Evolutionary conservation across 1,284 basidiomycete species (phyloP), one percentile per base, ranked within the genome.

Genomic region (Puccinia novopanici): DNA sequence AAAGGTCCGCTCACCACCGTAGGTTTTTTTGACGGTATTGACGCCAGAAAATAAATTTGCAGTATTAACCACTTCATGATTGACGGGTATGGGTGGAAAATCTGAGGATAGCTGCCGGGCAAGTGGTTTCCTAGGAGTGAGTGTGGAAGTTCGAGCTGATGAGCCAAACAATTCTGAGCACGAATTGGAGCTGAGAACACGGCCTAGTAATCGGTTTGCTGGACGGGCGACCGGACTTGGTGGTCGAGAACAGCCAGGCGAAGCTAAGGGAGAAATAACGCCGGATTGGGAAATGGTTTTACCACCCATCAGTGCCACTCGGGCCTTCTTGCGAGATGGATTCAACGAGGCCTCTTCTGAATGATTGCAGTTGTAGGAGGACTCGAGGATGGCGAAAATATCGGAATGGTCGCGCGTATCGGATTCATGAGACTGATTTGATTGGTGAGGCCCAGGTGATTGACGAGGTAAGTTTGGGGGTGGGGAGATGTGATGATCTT

Each of bases 371-470:
- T 24, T 30, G 5, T 61, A 52, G 30, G 45, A 17, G 68, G 57
- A 54, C 40, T 68, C 63, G 27, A 77, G 75, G 34, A 77, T 67
- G 52, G 45, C 57, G 24, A 77, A 77, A 52, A 77, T 24, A 67
- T 77, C 61, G 52, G 75, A 67, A 45, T 63, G 45, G 13, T 77
- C 75, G 42, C 13, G 72, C 15, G 70, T 67, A 37, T 67, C 61
- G 55, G 75, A 67, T 30, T 63, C 40, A 19, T 68, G 63, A 22
- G 3, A 54, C 15, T 48, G 45, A n/a, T 67, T 30, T 5, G 34
- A 54, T 50, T 19, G 13, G 27, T 22, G 67, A 50, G 42, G 67
- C n/a, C 27, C n/a, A 48, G 9, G 42, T 22, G 52, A 71, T 4
- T 71, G 48, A 52, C 52, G 42, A n/a, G 34, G 48, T 13, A n/a